Evolutionary conservation across 257 asterid genomes (phyloP).

Genomic region (Fraxinus quadrangulata): DNA sequence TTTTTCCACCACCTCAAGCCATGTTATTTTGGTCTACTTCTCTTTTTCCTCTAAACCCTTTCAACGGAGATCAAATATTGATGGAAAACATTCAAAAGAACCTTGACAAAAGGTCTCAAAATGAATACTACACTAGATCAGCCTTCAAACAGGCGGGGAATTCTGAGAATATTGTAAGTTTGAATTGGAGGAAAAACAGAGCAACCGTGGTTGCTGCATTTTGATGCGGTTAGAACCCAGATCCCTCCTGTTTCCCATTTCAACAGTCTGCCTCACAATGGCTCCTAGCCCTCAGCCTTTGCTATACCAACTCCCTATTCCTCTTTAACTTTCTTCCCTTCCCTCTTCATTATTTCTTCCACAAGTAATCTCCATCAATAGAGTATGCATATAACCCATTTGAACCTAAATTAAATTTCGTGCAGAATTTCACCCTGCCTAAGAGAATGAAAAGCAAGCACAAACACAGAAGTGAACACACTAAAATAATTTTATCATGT

Average conservation of each 20-base stretch:
- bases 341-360: neutral
- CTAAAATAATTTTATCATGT: conserved; percentile 23
- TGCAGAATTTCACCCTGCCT: neutral
- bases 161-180: neutral
- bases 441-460: conserved; percentile 3
- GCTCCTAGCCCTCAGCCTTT: conserved; percentile 1
- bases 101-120: neutral
- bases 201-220: neutral
- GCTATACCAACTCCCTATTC: neutral
- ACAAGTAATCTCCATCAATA: neutral
- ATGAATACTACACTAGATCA: neutral
- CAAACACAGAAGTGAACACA: conserved; percentile 2
- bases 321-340: neutral
- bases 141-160: neutral
- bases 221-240: neutral
- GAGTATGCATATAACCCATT: neutral
- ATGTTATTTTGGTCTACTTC: neutral
- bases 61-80: neutral
- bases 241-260: neutral
- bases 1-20: neutral
- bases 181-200: neutral
- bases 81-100: neutral
- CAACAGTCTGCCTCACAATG: conserved; percentile 17
- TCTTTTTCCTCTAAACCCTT: neutral
- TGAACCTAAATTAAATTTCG: neutral